Evolutionary conservation across 75 land plant genomes (phyloP).

Genomic region (Pinus tabuliformis): DNA sequence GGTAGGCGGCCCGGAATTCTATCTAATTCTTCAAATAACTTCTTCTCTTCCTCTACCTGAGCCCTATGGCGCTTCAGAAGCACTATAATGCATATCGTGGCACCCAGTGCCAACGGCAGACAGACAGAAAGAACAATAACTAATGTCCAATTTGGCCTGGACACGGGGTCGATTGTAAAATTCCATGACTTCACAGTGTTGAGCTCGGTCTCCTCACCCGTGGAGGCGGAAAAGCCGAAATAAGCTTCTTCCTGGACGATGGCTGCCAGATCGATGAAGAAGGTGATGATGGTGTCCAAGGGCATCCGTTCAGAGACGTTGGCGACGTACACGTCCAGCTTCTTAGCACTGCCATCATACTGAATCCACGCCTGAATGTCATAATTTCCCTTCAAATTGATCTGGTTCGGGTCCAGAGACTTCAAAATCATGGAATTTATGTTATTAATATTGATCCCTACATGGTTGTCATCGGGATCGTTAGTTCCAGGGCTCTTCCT

Average conservation of each 20-base stretch:
- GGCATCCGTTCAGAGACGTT: neutral
- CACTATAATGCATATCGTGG: neutral
- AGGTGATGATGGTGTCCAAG: neutral
- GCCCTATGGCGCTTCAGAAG: too few species aligned
- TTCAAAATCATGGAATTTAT: slow-evolving; percentile 19
- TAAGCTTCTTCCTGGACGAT: slow-evolving; percentile 27
- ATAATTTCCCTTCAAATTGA: neutral
- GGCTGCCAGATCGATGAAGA: slow-evolving; percentile 22
- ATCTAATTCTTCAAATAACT: neutral
- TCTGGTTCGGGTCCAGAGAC: slow-evolving; percentile 6
- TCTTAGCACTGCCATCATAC: slow-evolving; percentile 19
- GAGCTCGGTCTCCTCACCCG: slow-evolving; percentile 33
- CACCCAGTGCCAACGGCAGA: neutral
- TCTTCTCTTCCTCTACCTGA: neutral
- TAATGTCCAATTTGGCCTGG: neutral
- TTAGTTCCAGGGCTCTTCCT: neutral
- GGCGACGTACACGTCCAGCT: slow-evolving; percentile 10
- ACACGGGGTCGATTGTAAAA: neutral
- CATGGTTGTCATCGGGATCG: slow-evolving; percentile 53
- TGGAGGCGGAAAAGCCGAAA: slow-evolving; percentile 65
- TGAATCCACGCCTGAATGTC: slow-evolving; percentile 32
- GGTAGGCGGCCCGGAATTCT: neutral
- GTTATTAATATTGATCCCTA: slow-evolving; percentile 60
- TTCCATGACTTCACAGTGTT: slow-evolving; percentile 17
- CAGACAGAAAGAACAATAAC: neutral